Percentiles rank a stretch among this genome's conserved stretches.
These are phyloP conservation scores for Cladosporium sphaerospermum DNA, from an alignment of 2,329 filamentous ascomycete species.

Conservation along the genomic window DNA sequence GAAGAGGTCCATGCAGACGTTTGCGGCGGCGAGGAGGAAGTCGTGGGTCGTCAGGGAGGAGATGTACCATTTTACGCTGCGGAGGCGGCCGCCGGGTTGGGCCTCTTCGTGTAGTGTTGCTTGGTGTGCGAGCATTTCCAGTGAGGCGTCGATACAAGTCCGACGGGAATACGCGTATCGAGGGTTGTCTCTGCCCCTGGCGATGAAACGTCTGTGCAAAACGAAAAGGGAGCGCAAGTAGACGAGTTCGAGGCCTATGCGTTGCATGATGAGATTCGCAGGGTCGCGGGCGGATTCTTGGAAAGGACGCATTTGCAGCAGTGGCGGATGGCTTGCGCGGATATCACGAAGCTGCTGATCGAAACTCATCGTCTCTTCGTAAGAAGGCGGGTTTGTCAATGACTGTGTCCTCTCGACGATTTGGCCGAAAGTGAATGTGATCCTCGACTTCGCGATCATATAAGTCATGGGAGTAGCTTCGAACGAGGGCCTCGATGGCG, in stretches of 20 bases:
- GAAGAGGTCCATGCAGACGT: constrained; percentile 76
- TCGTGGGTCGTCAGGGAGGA: constrained; percentile 75
- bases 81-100: constrained; percentile 63
- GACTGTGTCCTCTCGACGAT: constrained; percentile 63
- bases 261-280: constrained; percentile 64
- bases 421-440: constrained; percentile 63
- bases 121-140: constrained; percentile 75
- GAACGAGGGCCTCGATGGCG: constrained; percentile 58
- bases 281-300: constrained; percentile 69
- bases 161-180: constrained; percentile 79
- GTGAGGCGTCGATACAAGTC: constrained; percentile 77
- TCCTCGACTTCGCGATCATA: constrained; percentile 66
- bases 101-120: constrained; percentile 69
- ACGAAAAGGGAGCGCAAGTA: constrained; percentile 86
- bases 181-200: constrained; percentile 68
- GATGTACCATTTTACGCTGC: constrained; percentile 71
- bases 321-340: constrained; percentile 65
- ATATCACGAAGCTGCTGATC: constrained; percentile 53
- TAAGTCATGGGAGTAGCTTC: constrained; percentile 73
- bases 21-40: constrained; percentile 78
- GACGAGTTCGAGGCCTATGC: constrained; percentile 76
- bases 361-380: constrained; percentile 56
- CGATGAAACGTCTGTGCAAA: constrained; percentile 80
- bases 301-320: constrained; percentile 68
- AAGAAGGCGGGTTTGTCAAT: constrained; percentile 52